Conservation (phyloP, 129 eudicot species). For the Centaurea solstitialis region DNA sequence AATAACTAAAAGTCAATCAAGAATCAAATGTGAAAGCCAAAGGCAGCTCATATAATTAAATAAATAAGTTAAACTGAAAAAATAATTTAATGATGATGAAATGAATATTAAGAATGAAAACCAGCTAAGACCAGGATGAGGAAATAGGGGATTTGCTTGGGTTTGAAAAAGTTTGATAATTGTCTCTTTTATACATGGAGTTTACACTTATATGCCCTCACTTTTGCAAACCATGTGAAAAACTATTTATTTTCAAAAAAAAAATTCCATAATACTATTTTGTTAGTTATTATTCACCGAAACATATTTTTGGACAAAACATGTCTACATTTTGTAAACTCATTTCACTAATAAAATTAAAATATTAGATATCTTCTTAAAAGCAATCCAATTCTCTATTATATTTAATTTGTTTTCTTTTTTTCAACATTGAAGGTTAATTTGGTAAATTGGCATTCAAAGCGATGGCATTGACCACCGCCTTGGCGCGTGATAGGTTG, state of each 20-base stretch:
- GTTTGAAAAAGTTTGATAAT: constrained; percentile 46
- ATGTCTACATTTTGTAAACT: no score
- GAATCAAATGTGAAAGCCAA: constrained; percentile 33
- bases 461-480: constrained; percentile 78
- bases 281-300: no score
- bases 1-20: constrained; percentile 21
- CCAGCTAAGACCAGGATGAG: constrained; percentile 37
- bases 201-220: constrained; percentile 21
- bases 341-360: no score
- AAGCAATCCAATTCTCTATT: no score
- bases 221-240: constrained; percentile 30
- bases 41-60: constrained; percentile 19
- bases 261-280: no score
- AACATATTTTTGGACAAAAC: no score
- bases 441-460: constrained; percentile 11
- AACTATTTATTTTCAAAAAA: neutral
- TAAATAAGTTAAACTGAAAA: neutral
- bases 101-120: constrained; percentile 22
- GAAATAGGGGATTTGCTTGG: constrained; percentile 34
- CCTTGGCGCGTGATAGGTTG: constrained; percentile 63
- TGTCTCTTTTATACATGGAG: constrained; percentile 36
- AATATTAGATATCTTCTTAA: no score
- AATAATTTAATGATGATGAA: constrained; percentile 2
- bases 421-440: neutral
- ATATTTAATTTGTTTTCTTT: no score